phyloP scores from a whole-genome alignment of 352 stramenopile genomes.

The Globisporangium recalcitrans region DNA sequence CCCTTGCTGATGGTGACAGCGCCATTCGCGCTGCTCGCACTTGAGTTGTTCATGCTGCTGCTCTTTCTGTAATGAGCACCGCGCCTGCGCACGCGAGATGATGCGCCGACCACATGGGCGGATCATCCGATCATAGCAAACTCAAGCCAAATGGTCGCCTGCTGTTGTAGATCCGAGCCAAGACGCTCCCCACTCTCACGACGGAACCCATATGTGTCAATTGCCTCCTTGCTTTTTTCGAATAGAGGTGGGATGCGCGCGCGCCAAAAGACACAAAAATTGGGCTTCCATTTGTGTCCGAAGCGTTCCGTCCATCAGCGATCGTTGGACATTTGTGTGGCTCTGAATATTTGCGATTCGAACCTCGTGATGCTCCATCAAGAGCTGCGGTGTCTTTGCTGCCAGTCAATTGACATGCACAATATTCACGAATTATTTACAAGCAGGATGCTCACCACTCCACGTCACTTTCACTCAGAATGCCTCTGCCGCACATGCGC shows the following conservation, averaged over 20 bases:
- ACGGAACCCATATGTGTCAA: too few species aligned
- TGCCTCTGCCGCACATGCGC: background rate
- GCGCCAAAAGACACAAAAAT: background rate
- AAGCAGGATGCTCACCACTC: background rate
- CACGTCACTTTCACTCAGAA: background rate
- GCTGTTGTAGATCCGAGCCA: background rate
- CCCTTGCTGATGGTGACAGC: background rate
- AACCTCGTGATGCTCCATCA: too few species aligned
- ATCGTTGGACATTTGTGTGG: background rate
- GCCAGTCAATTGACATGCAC: too few species aligned
- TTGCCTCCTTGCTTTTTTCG: background rate
- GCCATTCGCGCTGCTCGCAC: background rate
- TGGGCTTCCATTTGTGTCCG: background rate
- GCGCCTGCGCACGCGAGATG: background rate
- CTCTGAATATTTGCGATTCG: background rate
- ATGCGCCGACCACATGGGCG: background rate
- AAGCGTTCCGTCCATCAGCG: background rate
- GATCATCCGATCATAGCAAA: background rate
- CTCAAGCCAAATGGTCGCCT: background rate
- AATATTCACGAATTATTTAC: background rate
- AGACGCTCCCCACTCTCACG: background rate
- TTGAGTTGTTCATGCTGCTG: slow-evolving; percentile 4
- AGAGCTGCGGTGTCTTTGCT: too few species aligned
- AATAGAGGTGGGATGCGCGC: background rate
- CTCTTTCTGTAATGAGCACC: slow-evolving; percentile 8